phyloP scores from a whole-genome alignment of 495 filamentous ascomycete genomes.

The Antarctomyces pellizariae region DNA sequence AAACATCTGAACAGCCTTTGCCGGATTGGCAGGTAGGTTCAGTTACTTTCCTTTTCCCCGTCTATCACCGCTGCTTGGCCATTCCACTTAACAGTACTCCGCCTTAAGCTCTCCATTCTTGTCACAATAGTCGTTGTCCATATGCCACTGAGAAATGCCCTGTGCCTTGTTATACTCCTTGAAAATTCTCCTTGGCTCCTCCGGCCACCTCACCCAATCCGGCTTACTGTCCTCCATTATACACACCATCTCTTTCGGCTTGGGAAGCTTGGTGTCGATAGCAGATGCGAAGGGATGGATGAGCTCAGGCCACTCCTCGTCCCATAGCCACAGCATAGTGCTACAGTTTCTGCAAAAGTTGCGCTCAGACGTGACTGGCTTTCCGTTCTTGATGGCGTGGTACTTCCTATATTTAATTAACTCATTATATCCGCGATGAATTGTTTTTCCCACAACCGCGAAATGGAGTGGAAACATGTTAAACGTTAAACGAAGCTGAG shows the following conservation, averaged over 20 bases:
- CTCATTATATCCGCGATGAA: constrained; percentile 1
- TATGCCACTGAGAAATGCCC: too few relatives aligned
- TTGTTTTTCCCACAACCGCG: neutral
- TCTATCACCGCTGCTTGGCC: too few relatives aligned
- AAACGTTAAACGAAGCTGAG: neutral
- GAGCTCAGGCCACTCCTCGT: constrained; percentile 27
- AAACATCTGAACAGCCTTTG: too few relatives aligned
- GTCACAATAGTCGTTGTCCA: too few relatives aligned
- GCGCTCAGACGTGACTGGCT: constrained; percentile 22
- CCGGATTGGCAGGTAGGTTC: too few relatives aligned
- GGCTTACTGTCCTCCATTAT: constrained; percentile 24
- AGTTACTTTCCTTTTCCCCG: too few relatives aligned
- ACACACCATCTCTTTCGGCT: constrained; percentile 29
- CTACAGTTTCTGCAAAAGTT: constrained; percentile 30
- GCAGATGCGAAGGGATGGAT: constrained; percentile 33
- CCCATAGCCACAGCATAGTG: constrained; percentile 26
- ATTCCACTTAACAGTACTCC: too few relatives aligned
- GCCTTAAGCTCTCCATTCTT: too few relatives aligned
- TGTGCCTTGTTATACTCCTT: too few relatives aligned
- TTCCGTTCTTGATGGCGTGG: constrained; percentile 21
- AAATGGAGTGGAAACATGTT: constrained; percentile 1
- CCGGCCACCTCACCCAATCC: constrained; percentile 24
- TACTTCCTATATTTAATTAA: constrained; percentile 21
- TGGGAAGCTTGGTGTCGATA: constrained; percentile 28
- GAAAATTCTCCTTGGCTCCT: too few relatives aligned